Base-by-base conservation (phyloP, 305 asterid genomes). In the Solanum hybrid region DNA sequence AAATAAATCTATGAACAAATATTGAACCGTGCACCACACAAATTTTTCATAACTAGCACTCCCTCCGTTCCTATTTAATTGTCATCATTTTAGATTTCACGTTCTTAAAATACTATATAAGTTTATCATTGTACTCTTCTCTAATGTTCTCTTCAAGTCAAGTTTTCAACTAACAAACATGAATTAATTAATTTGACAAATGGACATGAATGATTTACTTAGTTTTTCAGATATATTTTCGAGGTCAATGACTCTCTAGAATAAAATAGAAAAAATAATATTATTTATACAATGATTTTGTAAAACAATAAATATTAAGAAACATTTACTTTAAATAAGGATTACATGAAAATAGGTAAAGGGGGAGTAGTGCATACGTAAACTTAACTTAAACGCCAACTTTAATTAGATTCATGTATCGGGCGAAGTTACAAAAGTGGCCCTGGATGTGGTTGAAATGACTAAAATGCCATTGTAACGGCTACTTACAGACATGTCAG, bases 401-500 rank as follows among this genome's bases (percentile, higher is more conserved):
- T 69, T 69, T 69, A 69, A 69, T 24, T 69, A 69, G 76, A 24
- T 69, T 69, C 76, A 24, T 69, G 76, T 69, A 24, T 69, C 16
- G n/a, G 79, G 0, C 0, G 16, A 24, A 84, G 37, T 84, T 84
- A 84, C 88, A 31, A 3, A 51, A 5, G 20, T 29, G 18, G 11
- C 75, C 88, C 42, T 51, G 75, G 75, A 84, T 84, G 42, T 51
- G 20, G 75, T 51, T 84, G 9, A 84, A 84, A 18, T 84, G 16
- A 57, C 88, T 1, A 31, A 51, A 2, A 8, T 51, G 42, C 75
- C 88, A 87, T 11, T 87, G 89, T 91, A 97, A 96, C 98, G 99
- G 99, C 98, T 96, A 95, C 88, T 93, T 95, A 79, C 93, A 80
- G 91, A 89, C 93, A 92, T 86, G 86, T 87, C 90, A 40, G 73